Evolutionary conservation across 257 asterid genomes (phyloP), one percentile per base, ranked within the genome.

Genomic region (Plantago ovata): DNA sequence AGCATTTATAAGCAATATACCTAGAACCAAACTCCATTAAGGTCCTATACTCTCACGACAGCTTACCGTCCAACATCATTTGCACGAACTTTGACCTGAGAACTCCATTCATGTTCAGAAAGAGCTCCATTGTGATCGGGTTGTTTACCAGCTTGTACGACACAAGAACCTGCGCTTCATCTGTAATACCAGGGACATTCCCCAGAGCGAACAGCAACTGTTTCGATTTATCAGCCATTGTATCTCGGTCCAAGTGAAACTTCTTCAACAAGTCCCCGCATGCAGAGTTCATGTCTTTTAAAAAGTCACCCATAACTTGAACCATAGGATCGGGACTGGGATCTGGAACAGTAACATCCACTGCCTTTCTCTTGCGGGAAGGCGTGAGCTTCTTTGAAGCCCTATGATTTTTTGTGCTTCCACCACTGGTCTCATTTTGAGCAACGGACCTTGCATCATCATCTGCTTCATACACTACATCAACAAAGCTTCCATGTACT

Each of bases 41-140:
- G 36, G 6, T 28, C 2, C 36, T 28, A 28, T 28, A 8, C 36
- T 28, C 36, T 28, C 36, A 50, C 56, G 32, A 50, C 38, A 50
- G 60, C 60, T 55, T 55, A 55, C 60, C 60, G 14, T 55, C 60
- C 47, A 55, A 19, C 60, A 55, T 38, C 60, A 55, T 55, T 28
- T 36, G 28, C 60, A 55, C 60, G 22, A 55, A 55, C 44, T 55
- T 55, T 3, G 60, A 18, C 23, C 60, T 10, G 21, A 55, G 38
- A 38, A 32, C 18, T 36, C 44, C 60, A 18, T 38, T 38, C 47
- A 55, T 55, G 47, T 55, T 55, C 33, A 55, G 60, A 38, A 55
- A 55, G 38, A 55, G 60, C 60, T 55, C 60, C 60, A 55, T 55
- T 15, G 42, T 9, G n/a, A 38, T 9, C 9, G 41, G 60, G 15